phyloP scores from a whole-genome alignment of 495 filamentous ascomycete genomes.

The Thozetella sp. region DNA sequence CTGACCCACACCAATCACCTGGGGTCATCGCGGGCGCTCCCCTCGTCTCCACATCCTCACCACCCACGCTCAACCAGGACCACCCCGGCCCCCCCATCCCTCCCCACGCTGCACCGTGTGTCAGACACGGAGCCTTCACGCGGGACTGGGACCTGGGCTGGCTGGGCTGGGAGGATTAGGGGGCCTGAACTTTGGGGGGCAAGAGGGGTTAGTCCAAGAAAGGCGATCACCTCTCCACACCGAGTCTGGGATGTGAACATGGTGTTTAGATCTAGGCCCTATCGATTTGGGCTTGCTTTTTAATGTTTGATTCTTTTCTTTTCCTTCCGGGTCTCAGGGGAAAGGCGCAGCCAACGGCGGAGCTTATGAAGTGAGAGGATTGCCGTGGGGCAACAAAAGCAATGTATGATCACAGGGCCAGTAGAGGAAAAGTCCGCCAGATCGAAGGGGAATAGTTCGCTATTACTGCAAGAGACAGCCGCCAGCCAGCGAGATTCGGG shows the following conservation, averaged over 20 bases:
- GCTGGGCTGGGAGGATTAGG: too few relatives aligned
- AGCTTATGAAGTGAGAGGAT: too few relatives aligned
- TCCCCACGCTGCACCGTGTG: conserved; percentile 1
- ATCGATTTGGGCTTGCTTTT: not conserved
- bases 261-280: not conserved
- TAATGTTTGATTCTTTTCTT: not conserved
- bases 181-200: too few relatives aligned
- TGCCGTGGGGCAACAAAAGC: too few relatives aligned
- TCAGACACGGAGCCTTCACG: conserved; percentile 1
- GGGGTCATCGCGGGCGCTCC: not conserved
- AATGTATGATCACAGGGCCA: too few relatives aligned
- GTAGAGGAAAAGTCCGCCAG: too few relatives aligned
- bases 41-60: not conserved
- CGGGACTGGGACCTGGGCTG: not conserved
- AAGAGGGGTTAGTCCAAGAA: too few relatives aligned
- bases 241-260: not conserved
- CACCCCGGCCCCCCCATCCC: not conserved
- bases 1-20: not conserved
- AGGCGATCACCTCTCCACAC: not conserved
- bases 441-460: not conserved
- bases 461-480: not conserved
- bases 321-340: not conserved
- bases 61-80: not conserved
- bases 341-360: too few relatives aligned
- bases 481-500: not conserved